A percentile compares a stretch with the other conserved stretches of the same genome.
Conservation (phyloP, 768 basidiomycete genomes). For the Lactarius quietus region DNA sequence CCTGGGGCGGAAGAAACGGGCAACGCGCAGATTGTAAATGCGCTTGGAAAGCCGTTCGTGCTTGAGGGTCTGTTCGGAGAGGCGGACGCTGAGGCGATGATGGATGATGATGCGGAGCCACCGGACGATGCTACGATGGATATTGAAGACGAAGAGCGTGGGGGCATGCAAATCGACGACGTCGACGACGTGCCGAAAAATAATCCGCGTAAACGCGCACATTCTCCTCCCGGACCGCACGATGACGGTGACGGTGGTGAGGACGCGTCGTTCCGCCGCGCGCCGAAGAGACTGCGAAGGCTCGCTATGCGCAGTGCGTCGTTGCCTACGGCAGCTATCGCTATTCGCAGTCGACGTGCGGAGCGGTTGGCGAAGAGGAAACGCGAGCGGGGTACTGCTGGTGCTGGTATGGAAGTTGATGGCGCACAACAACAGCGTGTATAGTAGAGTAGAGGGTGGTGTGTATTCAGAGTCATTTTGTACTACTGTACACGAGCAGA, state of each 20-base stretch:
- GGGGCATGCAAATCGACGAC: constrained; percentile 15
- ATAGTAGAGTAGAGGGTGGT: no score
- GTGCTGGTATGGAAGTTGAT: constrained; percentile 19
- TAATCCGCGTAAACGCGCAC: constrained; percentile 17
- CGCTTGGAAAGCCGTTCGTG: constrained; percentile 76
- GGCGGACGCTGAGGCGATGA: constrained; percentile 76
- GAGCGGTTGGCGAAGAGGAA: constrained; percentile 14
- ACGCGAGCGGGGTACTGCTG: constrained; percentile 2
- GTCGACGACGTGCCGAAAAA: no score
- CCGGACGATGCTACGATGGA: constrained; percentile 31
- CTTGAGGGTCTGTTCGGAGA: constrained; percentile 76
- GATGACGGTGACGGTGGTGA: no score
- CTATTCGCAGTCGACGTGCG: constrained; percentile 4
- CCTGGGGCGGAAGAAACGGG: constrained; percentile 79
- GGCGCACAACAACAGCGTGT: no score
- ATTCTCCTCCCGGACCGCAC: constrained; percentile 7
- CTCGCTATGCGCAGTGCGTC: constrained; percentile 16
- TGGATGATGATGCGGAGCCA: constrained; percentile 36
- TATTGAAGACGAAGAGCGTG: constrained; percentile 13
- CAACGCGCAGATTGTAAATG: constrained; percentile 70
- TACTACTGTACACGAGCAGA: no score
- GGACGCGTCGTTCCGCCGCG: background rate
- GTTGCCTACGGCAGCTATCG: background rate
- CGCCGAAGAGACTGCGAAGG: constrained; percentile 16
- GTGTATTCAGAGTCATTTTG: no score